Base-by-base conservation (phyloP, 441 rosid species). In the Euphorbia neoarborescens region DNA sequence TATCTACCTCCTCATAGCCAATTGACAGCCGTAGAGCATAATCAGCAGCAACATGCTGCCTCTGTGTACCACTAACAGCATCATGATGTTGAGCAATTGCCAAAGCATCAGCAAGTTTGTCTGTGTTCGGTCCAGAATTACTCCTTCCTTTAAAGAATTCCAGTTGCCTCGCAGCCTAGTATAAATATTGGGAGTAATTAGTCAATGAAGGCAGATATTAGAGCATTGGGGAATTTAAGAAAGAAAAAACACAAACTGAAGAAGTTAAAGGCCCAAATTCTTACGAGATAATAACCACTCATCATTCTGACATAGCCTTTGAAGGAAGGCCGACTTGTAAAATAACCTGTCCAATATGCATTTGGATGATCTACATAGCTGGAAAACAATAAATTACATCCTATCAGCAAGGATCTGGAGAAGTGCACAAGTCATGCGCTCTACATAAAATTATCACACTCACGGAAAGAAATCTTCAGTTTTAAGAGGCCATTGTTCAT, bases 11-110 rank as follows among this genome's bases (percentile, higher is more conserved):
- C 34, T 66, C 66, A 73, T 88, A 86, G 77, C 97, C 98, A 71
- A 94, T 88, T 17, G 94, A 86, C 70, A 91, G 85, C 62, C 98
- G 85, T 75, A 86, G 83, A 37, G 91, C 89, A 78, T 93, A 93
- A 81, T 93, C 98, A 82, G 86, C 70, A 68, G 98, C 96, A 71
- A 91, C 97, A 61, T 93, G 98, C 69, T 93, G 96, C 82, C 88
- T 83, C 63, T 86, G 86, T 14, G 98, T 93, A 68, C 98, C 98
- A 44, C 89, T 80, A 78, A 94, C 97, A 72, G 95, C 98, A 65
- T 94, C 98, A 79, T 94, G 98, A 82, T 94, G 98, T 68, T 94
- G 98, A 66, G 92, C 90, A 80, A 90, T 84, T 62, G 97, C 98
- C 73, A 94, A 70, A 56, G 96, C 96, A 88, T 91, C 97, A 10